Percentiles rank a stretch among this genome's conserved stretches.
phyloP scores from a whole-genome alignment of 176 grass and related monocot genomes.

The Oryza brachyantha region DNA sequence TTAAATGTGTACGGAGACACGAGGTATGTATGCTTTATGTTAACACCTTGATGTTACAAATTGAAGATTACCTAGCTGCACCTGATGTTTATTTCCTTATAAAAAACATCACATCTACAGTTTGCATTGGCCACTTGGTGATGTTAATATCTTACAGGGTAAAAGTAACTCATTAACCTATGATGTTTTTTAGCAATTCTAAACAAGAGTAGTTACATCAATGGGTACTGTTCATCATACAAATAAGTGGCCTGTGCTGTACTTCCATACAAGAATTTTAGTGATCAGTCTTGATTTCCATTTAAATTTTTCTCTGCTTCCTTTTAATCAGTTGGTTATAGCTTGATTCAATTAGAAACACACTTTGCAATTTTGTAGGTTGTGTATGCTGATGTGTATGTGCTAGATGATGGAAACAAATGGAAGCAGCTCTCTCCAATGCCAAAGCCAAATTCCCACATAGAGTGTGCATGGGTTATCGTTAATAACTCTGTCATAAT shows the following conservation, averaged over 20 bases:
- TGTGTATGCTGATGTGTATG: slow-evolving; percentile 73
- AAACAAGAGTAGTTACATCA: neutral
- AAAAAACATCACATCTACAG: neutral
- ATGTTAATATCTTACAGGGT: neutral
- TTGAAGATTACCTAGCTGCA: neutral
- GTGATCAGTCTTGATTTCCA: neutral
- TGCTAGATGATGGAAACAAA: slow-evolving; percentile 55
- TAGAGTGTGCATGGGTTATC: slow-evolving; percentile 80
- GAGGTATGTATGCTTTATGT: slow-evolving; percentile 43
- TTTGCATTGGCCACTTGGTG: neutral
- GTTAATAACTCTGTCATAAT: slow-evolving; percentile 75
- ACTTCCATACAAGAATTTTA: neutral
- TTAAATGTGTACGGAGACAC: slow-evolving; percentile 76
- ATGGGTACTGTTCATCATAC: neutral
- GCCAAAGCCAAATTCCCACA: slow-evolving; percentile 87
- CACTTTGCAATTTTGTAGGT: slow-evolving; percentile 43
- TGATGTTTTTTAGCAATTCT: neutral
- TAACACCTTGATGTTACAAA: neutral
- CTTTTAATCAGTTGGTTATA: neutral
- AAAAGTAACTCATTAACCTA: neutral
- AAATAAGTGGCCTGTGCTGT: neutral
- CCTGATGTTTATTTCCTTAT: neutral
- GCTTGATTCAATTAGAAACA: neutral
- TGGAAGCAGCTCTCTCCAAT: slow-evolving; percentile 71
- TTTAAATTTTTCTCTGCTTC: neutral